Conservation (phyloP, 371 early-diverging fungal species). For the Mortierella sp. region DNA sequence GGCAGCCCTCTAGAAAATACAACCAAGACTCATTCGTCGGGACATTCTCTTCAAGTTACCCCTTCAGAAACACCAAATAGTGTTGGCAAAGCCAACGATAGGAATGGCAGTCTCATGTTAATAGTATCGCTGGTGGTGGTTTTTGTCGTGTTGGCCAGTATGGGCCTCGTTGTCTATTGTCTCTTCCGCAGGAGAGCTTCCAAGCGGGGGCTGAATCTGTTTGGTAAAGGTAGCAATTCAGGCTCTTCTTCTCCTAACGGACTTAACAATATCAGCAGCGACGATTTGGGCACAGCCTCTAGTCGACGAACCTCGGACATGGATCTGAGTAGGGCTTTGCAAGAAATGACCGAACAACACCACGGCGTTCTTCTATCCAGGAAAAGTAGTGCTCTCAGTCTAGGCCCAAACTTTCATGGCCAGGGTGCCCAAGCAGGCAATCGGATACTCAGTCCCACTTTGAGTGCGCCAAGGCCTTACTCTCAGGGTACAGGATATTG, state of each 20-base stretch:
- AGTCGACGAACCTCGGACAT: slow-evolving; percentile 8
- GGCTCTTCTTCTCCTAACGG: not conserved
- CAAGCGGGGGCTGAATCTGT: slow-evolving; percentile 13
- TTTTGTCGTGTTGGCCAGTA: slow-evolving; percentile 31
- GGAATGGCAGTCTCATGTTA: slow-evolving; percentile 26
- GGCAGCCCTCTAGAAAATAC: slow-evolving; percentile 1
- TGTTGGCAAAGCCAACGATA: not conserved
- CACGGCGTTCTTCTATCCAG: slow-evolving; percentile 10
- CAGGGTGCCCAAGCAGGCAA: not conserved
- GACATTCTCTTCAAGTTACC: not conserved
- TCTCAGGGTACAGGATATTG: slow-evolving; percentile 15
- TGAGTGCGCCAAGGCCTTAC: not conserved
- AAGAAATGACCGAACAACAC: slow-evolving; percentile 40
- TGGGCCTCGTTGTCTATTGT: slow-evolving; percentile 37
- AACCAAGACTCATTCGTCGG: not conserved
- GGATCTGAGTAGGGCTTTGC: slow-evolving; percentile 12
- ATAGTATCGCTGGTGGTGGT: slow-evolving; percentile 41
- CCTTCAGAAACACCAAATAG: slow-evolving; percentile 27
- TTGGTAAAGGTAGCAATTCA: slow-evolving; percentile 11
- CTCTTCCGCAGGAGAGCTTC: slow-evolving; percentile 30
- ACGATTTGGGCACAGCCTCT: not conserved
- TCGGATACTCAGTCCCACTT: slow-evolving; percentile 12
- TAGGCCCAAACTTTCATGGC: slow-evolving; percentile 4
- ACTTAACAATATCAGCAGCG: not conserved
- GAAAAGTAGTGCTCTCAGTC: slow-evolving; percentile 25